Percentiles rank a stretch among this genome's conserved stretches.
These are phyloP conservation scores for Voacanga thouarsii DNA, from an alignment of 257 asterid species.

Conservation along the genomic window DNA sequence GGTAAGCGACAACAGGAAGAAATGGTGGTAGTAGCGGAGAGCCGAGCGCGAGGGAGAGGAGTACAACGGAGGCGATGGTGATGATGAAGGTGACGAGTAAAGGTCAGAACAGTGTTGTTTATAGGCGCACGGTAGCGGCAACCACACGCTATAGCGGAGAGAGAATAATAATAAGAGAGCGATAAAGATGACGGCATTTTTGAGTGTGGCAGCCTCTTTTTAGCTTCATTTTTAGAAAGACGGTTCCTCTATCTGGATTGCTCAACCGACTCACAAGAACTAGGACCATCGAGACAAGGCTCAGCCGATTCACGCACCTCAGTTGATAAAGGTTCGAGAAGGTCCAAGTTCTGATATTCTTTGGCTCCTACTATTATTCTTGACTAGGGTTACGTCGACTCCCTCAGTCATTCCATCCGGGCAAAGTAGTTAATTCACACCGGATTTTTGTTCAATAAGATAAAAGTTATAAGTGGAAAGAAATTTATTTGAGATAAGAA, in stretches of 20 bases:
- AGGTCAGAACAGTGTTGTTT: conserved; percentile 17
- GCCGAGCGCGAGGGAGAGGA: conserved; percentile 24
- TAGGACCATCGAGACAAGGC: neutral
- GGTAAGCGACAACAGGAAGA: conserved; percentile 37
- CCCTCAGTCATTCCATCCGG: too few relatives aligned
- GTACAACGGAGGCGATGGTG: conserved; percentile 16
- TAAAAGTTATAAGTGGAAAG: too few relatives aligned
- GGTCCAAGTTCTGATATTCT: too few relatives aligned
- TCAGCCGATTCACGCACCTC: too few relatives aligned
- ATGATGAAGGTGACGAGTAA: conserved; percentile 28
- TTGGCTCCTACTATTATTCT: too few relatives aligned
- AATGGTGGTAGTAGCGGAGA: neutral
- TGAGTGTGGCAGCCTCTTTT: too few relatives aligned
- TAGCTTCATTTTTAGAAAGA: neutral
- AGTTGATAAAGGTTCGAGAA: too few relatives aligned
- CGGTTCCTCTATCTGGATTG: neutral
- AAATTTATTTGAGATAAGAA: too few relatives aligned
- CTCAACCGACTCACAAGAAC: neutral
- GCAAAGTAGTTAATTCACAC: too few relatives aligned
- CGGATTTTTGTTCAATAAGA: too few relatives aligned
- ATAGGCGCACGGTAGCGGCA: conserved; percentile 60
- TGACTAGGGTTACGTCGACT: neutral
- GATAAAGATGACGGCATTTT: conserved; percentile 7
- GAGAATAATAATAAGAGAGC: conserved; percentile 5
- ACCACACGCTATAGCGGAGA: conserved; percentile 30